Evolutionary conservation across 106 monocot genomes (phyloP).

Genomic region (Dendrobium chrysotoxum): DNA sequence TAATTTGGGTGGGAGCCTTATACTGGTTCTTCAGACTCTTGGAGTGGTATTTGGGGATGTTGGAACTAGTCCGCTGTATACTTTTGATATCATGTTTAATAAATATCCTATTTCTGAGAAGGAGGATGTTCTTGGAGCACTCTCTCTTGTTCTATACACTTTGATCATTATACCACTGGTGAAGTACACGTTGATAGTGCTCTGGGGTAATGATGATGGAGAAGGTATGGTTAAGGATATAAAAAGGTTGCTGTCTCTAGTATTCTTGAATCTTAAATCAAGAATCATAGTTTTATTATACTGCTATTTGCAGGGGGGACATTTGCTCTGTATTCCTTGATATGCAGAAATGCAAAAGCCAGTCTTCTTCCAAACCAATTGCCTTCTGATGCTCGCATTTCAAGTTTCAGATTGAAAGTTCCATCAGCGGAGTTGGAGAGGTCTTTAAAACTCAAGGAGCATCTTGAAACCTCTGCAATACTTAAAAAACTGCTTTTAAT

Average conservation of each 20-base stretch:
- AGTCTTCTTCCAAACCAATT: conserved; percentile 90
- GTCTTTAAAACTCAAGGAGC: conserved; percentile 84
- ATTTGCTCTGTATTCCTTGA: conserved; percentile 96
- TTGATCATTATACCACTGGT: conserved; percentile 87
- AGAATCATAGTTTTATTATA: neutral
- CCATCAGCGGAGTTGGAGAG: conserved; percentile 92
- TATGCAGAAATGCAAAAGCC: conserved; percentile 91
- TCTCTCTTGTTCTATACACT: conserved; percentile 90
- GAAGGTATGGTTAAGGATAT: conserved; percentile 61
- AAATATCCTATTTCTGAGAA: conserved; percentile 52
- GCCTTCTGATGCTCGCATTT: conserved; percentile 88
- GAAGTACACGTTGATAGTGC: conserved; percentile 78
- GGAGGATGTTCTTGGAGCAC: conserved; percentile 88
- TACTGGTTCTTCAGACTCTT: conserved; percentile 83
- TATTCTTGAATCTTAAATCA: neutral
- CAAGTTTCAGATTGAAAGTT: conserved; percentile 82
- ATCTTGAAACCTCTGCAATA: conserved; percentile 52
- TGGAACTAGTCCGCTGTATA: conserved; percentile 85
- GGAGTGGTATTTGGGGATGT: conserved; percentile 97
- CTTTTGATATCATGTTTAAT: conserved; percentile 89
- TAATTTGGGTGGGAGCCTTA: conserved; percentile 44
- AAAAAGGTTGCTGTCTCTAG: neutral
- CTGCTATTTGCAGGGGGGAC: conserved; percentile 58
- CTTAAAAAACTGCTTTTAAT: conserved; percentile 82
- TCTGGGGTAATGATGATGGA: conserved; percentile 91